phyloP scores from a whole-genome alignment of 2,329 filamentous ascomycete genomes.

The Verticillium zaregamsianum region DNA sequence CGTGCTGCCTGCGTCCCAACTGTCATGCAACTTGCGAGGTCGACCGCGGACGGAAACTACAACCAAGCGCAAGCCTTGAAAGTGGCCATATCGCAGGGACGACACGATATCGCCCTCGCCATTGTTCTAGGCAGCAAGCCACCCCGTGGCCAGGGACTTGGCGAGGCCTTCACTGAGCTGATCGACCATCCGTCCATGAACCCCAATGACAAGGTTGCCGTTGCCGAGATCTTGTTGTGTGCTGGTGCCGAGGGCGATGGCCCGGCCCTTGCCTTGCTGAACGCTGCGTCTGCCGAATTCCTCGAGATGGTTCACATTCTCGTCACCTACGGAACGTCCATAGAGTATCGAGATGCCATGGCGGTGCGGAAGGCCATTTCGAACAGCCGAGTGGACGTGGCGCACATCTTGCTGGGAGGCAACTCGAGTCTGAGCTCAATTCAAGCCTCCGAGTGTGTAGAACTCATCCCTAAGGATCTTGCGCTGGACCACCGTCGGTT shows the following conservation, averaged over 20 bases:
- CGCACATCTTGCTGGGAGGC: constrained; percentile 41
- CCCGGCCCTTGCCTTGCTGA: constrained; percentile 41
- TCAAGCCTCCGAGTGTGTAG: constrained; percentile 46
- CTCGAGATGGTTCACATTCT: constrained; percentile 52
- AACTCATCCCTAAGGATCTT: constrained; percentile 42
- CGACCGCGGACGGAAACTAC: constrained; percentile 48
- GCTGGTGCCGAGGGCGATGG: constrained; percentile 51
- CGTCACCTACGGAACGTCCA: constrained; percentile 47
- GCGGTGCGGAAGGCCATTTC: constrained; percentile 46
- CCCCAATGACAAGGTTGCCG: constrained; percentile 43
- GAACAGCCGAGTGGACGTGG: constrained; percentile 40
- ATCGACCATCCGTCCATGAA: constrained; percentile 41
- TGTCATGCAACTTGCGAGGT: constrained; percentile 46
- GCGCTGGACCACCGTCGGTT: constrained; percentile 38
- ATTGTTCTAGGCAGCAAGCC: constrained; percentile 50
- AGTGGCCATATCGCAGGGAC: constrained; percentile 40
- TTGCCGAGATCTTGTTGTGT: constrained; percentile 54
- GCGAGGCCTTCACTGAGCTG: constrained; percentile 45
- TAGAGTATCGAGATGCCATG: constrained; percentile 48
- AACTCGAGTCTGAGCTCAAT: constrained; percentile 36
- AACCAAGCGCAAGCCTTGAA: constrained; percentile 49
- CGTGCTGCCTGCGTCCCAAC: constrained; percentile 45
- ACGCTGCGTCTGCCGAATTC: constrained; percentile 45
- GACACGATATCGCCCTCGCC: constrained; percentile 51
- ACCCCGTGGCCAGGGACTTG: constrained; percentile 42